Base-by-base conservation (phyloP, 305 asterid genomes). In the Fraxinus paxiana region DNA sequence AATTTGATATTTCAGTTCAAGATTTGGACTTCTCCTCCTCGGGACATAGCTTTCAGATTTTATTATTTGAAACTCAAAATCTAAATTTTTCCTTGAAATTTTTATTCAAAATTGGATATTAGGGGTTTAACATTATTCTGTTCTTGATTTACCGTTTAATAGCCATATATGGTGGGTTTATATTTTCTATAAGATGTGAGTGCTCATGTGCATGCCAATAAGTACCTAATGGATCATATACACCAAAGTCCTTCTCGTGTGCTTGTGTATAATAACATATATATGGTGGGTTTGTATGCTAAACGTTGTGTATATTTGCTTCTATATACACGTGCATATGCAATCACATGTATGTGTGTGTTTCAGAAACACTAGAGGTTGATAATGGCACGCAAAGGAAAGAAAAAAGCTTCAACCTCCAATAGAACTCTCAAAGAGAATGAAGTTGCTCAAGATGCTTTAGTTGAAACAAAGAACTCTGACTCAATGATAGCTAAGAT, bases 301-400 rank as follows among this genome's bases (percentile, higher is more conserved):
- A 59, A 59, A 59, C 30, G 38, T 51, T 24, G 38, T 51, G 63
- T 37, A 31, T 46, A 30, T 77, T 51, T 20, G 20, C 24, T 13
- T 63, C 5, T 77, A 74, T 79, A 26, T 78, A 67, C 37, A 8
- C 6, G 38, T 2, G 54, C 37, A 12, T 74, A 51, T 71, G 48
- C 79, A 33, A 80, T 56, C 31, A 33, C 35, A 10, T 79, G 33
- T 56, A 8, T 75, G 30, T 73, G 81, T 77, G 81, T 54, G 81
- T 84, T 51, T 65, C 35, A 65, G 84, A 71, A 41, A 82, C 81
- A 70, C 4, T 73, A 22, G 20, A 82, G 91, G 84, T 34, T 37
- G 79, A 75, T 31, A 75, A 89, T 88, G 91, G 88, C 65, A 59
- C 28, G 10, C 81, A 83, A 84, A 84, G 81, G 90, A 74, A 75